Percentiles rank a stretch among this genome's conserved stretches.
Conservation (phyloP, 495 filamentous ascomycete genomes). For the Penicillium canariense region DNA sequence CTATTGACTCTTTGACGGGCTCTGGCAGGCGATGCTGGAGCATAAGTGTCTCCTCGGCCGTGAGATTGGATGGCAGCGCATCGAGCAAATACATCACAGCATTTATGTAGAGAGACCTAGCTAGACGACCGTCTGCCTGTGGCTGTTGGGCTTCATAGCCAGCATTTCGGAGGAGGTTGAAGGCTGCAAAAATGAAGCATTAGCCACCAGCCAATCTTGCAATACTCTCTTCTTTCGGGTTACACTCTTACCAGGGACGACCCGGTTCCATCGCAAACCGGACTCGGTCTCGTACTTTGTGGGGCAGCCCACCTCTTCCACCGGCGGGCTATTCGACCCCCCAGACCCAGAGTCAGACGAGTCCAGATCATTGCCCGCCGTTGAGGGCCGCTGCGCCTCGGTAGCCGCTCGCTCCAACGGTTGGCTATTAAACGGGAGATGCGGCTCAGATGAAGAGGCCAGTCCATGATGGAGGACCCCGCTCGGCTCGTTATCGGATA, state of each 20-base stretch:
- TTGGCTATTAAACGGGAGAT: constrained; percentile 9
- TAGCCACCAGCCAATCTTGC: background rate
- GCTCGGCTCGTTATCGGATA: constrained; percentile 9
- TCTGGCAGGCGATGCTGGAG: constrained; percentile 34
- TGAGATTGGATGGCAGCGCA: constrained; percentile 61
- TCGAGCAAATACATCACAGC: constrained; percentile 64
- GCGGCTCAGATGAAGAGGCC: constrained; percentile 20
- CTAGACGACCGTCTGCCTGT: constrained; percentile 41
- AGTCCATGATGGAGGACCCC: constrained; percentile 12
- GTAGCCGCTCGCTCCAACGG: background rate
- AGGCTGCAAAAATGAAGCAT: constrained; percentile 23
- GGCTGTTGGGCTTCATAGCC: constrained; percentile 40
- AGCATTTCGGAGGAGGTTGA: constrained; percentile 41
- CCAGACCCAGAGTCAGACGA: constrained; percentile 18
- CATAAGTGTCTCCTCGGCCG: constrained; percentile 30
- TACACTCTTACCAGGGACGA: constrained; percentile 34
- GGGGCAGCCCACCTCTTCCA: constrained; percentile 13
- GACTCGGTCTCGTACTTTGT: constrained; percentile 37
- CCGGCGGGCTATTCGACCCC: constrained; percentile 9
- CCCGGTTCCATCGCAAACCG: constrained; percentile 41
- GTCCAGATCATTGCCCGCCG: constrained; percentile 21
- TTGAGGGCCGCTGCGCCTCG: constrained; percentile 16
- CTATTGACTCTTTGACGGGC: constrained; percentile 19
- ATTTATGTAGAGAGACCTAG: constrained; percentile 66
- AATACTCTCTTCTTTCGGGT: background rate